Evolutionary conservation across 805 yeast genomes (phyloP).

Genomic region (Cyberlindnera xylosilytica): DNA sequence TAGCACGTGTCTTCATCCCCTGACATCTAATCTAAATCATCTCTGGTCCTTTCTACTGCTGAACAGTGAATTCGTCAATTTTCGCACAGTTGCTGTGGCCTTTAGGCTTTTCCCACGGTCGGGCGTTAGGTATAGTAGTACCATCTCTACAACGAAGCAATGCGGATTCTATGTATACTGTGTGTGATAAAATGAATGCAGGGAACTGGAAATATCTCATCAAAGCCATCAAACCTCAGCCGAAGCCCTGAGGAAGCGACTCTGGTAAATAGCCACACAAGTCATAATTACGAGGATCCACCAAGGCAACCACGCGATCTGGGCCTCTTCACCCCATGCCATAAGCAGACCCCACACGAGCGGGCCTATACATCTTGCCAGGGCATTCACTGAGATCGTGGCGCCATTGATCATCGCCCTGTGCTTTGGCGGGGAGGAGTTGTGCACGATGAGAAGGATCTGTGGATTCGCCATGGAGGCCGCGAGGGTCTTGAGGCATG

Average conservation of each 20-base stretch:
- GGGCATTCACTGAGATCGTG: slow-evolving; percentile 48
- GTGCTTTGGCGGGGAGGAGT: slow-evolving; percentile 49
- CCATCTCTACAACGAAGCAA: too few species aligned
- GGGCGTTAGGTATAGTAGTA: too few species aligned
- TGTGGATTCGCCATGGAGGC: slow-evolving; percentile 51
- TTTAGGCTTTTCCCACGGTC: too few species aligned
- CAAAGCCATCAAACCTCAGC: too few species aligned
- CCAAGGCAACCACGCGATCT: slow-evolving; percentile 34
- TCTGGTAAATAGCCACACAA: slow-evolving; percentile 29
- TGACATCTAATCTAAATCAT: too few species aligned
- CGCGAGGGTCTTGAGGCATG: slow-evolving; percentile 37
- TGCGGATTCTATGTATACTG: too few species aligned
- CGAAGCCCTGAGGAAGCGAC: slow-evolving; percentile 24
- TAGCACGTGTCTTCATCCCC: too few species aligned
- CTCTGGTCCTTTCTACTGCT: too few species aligned
- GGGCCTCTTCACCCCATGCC: slow-evolving; percentile 33
- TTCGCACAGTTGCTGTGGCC: too few species aligned
- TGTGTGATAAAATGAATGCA: too few species aligned
- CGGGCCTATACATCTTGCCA: slow-evolving; percentile 58
- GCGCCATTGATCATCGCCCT: slow-evolving; percentile 60
- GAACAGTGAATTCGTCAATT: too few species aligned
- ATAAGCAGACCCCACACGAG: slow-evolving; percentile 49
- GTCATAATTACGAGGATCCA: slow-evolving; percentile 29
- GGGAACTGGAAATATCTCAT: too few species aligned
- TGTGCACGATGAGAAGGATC: slow-evolving; percentile 49